Evolutionary conservation across 164 flowering plant genomes (phyloP).

Genomic region (Vitis labrusca): DNA sequence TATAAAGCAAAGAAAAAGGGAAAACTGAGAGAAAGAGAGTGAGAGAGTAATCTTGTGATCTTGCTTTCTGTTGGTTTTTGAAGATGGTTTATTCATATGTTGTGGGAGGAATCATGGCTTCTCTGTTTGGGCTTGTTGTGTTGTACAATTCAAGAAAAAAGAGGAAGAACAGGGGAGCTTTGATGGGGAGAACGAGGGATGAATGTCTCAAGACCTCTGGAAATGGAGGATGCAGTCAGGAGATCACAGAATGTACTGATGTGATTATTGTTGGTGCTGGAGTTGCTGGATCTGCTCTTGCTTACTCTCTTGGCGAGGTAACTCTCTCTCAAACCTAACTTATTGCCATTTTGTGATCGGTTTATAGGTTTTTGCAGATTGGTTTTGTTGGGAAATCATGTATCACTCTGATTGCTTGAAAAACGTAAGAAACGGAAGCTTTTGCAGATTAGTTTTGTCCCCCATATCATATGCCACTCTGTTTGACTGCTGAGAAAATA

Average conservation of each 20-base stretch:
- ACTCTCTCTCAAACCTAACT: not conserved
- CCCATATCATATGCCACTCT: too few relatives aligned
- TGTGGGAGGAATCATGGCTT: conserved; percentile 2
- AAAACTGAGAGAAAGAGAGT: too few relatives aligned
- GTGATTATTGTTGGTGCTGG: conserved; percentile 29
- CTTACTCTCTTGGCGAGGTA: conserved; percentile 29
- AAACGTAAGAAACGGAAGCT: too few relatives aligned
- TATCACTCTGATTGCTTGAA: too few relatives aligned
- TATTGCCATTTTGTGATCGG: too few relatives aligned
- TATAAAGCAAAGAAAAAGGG: too few relatives aligned
- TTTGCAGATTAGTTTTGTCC: too few relatives aligned
- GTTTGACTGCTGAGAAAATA: too few relatives aligned
- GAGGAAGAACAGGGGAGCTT: not conserved
- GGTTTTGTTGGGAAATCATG: too few relatives aligned
- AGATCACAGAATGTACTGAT: conserved; percentile 3
- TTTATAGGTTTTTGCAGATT: too few relatives aligned
- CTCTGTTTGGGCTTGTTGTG: conserved; percentile 3
- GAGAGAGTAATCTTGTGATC: too few relatives aligned
- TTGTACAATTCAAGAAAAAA: not conserved
- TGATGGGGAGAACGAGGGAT: not conserved
- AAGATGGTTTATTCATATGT: conserved; percentile 1
- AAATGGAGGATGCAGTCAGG: not conserved
- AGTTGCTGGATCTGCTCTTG: conserved; percentile 29
- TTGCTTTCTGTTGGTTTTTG: not conserved
- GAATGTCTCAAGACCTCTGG: not conserved